Evolutionary conservation across 805 yeast species (phyloP).

Genomic region (Saturnispora galanensis): DNA sequence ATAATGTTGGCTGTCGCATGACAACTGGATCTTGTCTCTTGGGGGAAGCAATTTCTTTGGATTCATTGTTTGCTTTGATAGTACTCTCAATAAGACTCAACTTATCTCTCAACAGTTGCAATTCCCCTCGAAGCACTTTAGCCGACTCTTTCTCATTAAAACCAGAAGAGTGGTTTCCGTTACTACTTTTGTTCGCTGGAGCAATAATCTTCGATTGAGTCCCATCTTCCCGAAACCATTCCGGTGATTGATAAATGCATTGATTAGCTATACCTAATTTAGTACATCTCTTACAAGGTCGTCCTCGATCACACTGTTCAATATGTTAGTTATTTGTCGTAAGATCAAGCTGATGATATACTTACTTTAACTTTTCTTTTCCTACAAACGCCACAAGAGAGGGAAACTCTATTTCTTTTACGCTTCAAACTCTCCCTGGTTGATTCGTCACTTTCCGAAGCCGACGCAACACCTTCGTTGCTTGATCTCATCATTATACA

Average conservation of each 20-base stretch:
- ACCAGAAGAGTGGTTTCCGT: neutral
- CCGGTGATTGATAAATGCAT: conserved; percentile 24
- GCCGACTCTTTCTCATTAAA: neutral
- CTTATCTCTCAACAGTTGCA: conserved; percentile 1
- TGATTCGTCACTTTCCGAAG: neutral
- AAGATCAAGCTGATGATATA: conserved; percentile 26
- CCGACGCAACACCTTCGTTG: neutral
- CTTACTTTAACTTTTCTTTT: conserved; percentile 36
- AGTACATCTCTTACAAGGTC: conserved; percentile 28
- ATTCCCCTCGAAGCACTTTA: neutral
- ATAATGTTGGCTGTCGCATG: neutral
- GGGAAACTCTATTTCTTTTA: conserved; percentile 33
- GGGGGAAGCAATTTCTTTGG: neutral
- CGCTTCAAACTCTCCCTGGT: neutral
- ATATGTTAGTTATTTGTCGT: conserved; percentile 12
- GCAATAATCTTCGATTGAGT: neutral
- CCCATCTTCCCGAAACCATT: conserved; percentile 17
- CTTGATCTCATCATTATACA: neutral
- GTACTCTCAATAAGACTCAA: conserved; percentile 6
- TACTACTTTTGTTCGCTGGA: neutral
- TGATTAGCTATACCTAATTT: conserved; percentile 24
- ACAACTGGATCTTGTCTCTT: neutral
- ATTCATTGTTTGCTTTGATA: neutral
- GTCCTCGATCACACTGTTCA: conserved; percentile 27
- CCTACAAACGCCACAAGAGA: conserved; percentile 40